Percentiles rank a stretch among this genome's conserved stretches.
Conservation (phyloP, 2,329 filamentous ascomycete genomes). For the Magnaporthales sp. region DNA sequence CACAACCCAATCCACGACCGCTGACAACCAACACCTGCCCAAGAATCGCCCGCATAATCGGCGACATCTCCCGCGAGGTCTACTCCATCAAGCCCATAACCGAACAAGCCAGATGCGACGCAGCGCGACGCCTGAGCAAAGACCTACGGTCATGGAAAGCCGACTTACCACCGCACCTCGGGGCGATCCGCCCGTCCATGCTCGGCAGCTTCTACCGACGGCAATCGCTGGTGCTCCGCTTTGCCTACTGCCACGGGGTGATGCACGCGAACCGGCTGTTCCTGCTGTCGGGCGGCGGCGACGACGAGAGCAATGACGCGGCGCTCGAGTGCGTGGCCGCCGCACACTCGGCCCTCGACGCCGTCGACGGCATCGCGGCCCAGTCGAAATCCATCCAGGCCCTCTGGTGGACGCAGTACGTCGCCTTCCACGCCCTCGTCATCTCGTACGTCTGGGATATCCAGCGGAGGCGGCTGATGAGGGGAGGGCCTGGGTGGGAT, state of each 20-base stretch:
- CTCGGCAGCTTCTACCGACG: constrained; percentile 17
- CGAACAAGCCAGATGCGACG: constrained; percentile 9
- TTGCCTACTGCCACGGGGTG: constrained; percentile 32
- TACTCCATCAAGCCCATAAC: constrained; percentile 24
- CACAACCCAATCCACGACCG: neutral
- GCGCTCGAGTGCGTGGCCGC: constrained; percentile 34
- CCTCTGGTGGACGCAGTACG: constrained; percentile 45
- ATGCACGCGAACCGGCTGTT: constrained; percentile 30
- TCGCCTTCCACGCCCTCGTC: constrained; percentile 43
- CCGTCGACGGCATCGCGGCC: constrained; percentile 29
- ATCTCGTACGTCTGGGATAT: constrained; percentile 39
- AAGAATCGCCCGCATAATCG: constrained; percentile 30
- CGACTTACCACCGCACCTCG: constrained; percentile 31
- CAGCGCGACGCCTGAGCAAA: constrained; percentile 26
- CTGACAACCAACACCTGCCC: constrained; percentile 35
- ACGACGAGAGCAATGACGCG: constrained; percentile 10
- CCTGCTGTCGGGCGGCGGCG: constrained; percentile 23
- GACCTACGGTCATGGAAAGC: constrained; percentile 29
- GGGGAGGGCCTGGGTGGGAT: neutral
- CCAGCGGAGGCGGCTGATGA: neutral
- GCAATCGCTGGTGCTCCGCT: constrained; percentile 30
- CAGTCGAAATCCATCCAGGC: constrained; percentile 32
- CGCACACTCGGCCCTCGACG: constrained; percentile 33
- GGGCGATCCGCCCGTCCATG: constrained; percentile 24
- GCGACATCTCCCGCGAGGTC: constrained; percentile 27